Evolutionary conservation across 2,329 filamentous ascomycete species (phyloP).

Genomic region (Lasiodiplodia theobromae): DNA sequence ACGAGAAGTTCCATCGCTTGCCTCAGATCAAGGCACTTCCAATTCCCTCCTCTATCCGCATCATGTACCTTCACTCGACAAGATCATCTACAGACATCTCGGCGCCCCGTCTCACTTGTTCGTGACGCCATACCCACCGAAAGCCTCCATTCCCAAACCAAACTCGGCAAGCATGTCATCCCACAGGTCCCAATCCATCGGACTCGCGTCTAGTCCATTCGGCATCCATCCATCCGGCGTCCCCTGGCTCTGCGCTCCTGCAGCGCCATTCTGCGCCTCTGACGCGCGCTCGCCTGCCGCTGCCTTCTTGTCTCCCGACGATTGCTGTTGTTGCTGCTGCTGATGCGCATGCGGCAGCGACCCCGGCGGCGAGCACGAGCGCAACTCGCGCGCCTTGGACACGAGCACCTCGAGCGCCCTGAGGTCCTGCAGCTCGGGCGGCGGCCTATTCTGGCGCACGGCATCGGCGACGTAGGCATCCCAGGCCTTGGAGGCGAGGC

Average conservation of each 20-base stretch:
- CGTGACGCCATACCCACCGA: conserved; percentile 9
- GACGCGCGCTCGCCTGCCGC: background rate
- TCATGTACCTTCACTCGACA: background rate
- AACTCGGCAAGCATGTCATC: conserved; percentile 40
- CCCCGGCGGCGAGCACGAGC: background rate
- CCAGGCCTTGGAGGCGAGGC: conserved; percentile 55
- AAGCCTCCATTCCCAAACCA: conserved; percentile 10
- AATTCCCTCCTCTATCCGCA: background rate
- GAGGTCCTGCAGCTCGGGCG: conserved; percentile 37
- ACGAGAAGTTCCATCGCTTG: background rate
- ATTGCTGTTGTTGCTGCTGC: background rate
- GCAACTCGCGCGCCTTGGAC: background rate
- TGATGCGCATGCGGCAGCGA: background rate
- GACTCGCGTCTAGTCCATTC: conserved; percentile 34
- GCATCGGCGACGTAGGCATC: conserved; percentile 38
- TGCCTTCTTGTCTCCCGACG: background rate
- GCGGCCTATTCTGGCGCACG: conserved; percentile 32
- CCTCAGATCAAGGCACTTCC: background rate
- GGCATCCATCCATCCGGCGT: conserved; percentile 11
- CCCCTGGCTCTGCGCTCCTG: background rate
- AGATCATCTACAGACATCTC: background rate
- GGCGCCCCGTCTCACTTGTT: background rate
- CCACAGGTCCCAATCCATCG: conserved; percentile 42
- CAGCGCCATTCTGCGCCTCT: background rate
- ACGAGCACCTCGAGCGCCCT: conserved; percentile 28